Base-by-base conservation (phyloP, 441 rosid species). In the Gossypium davidsonii region DNA sequence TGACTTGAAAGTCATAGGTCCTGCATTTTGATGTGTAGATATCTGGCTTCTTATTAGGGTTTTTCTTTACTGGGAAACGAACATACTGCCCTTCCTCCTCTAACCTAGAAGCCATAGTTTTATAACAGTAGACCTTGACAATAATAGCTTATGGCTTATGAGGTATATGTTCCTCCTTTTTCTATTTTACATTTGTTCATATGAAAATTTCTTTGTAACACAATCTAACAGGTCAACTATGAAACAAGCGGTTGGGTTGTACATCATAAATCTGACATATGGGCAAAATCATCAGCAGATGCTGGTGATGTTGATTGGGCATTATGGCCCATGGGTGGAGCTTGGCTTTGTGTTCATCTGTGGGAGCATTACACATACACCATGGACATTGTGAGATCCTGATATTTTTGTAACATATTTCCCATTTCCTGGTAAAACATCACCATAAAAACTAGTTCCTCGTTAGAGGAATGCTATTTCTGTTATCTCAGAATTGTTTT, bases 291-390 rank as follows among this genome's bases (percentile, higher is more conserved):
- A 71, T 88, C 94, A 15, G 83, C 89, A 11, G 85, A 78, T 78
- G 70, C 28, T 42, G 80, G 80, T 28, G 1, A 84, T 3, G 86
- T 78, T 70, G 83, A 77, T 39, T 86, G 85, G 89, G 86, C 89
- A 68, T 9, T 90, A 31, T 90, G 94, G 91, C 85, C 85, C 20
- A 84, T 90, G 90, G 92, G 88, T 12, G 94, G 92, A 69, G 89
- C 94, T 21, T 90, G 94, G 94, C 89, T 88, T 61, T 88, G 90
- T 74, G 83, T 86, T 7, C 94, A 90, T 76, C 74, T 90, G 15
- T 90, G 94, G 94, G 94, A 88, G 82, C 92, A 88, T 71, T 90
- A 86, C n/a, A 71, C 31, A 6, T 90, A 80, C 60, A 86, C 90
- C 4, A 37, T 86, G 82, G 90, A 90, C 83, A 81, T 73, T 71